Percentiles rank a stretch among this genome's conserved stretches.
Evolutionary conservation across 208 protist species (phyloP).

Genomic region (Trypanosoma cruzi): DNA sequence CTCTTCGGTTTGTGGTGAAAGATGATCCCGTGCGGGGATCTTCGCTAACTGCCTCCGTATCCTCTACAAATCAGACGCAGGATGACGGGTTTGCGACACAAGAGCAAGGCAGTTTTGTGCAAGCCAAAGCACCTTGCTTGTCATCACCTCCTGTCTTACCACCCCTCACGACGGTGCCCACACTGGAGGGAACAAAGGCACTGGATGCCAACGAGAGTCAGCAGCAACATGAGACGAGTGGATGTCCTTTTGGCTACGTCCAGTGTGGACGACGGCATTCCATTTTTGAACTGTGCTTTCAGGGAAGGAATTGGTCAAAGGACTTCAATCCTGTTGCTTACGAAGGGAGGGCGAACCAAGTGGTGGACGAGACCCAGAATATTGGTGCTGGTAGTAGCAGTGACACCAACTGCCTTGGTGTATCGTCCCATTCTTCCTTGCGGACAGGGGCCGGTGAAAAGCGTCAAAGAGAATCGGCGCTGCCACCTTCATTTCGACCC

Average conservation of each 20-base stretch:
- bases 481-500: constrained; percentile 2
- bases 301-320: constrained; percentile 47
- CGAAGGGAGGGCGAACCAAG: not conserved
- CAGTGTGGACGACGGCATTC: constrained; percentile 63
- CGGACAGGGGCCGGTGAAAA: not conserved
- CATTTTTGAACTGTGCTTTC: constrained; percentile 65
- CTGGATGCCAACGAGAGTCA: not conserved
- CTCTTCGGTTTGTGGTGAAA: not conserved
- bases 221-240: not conserved
- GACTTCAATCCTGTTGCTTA: not conserved
- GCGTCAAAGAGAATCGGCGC: not conserved
- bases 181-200: not conserved
- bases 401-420: not conserved
- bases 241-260: constrained; percentile 54
- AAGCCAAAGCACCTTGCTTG: not conserved
- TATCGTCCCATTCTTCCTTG: not conserved
- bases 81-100: not conserved
- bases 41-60: not conserved
- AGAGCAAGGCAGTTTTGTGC: not conserved
- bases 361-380: not conserved
- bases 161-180: not conserved
- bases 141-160: not conserved
- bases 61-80: not conserved
- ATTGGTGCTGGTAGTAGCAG: not conserved
- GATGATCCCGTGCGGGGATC: not conserved